These are phyloP conservation scores for Russula sp. DNA, from an alignment of 768 basidiomycete genomes.

Conservation along the genomic window DNA sequence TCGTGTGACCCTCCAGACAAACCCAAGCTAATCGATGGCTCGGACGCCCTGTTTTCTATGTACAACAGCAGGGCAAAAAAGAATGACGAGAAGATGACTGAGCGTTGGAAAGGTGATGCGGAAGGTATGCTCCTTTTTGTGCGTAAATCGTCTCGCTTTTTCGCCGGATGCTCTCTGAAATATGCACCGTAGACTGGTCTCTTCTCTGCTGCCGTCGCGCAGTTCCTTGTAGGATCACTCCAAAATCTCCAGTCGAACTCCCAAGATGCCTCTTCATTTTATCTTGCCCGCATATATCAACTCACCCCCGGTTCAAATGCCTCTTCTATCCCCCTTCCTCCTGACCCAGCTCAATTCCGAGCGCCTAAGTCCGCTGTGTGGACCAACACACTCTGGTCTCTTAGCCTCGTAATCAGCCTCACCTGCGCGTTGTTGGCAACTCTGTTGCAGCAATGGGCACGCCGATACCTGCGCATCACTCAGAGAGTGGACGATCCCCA, in stretches of 20 bases:
- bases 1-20: not conserved
- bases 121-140: constrained; percentile 4
- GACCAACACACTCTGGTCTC: not conserved
- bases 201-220: not conserved
- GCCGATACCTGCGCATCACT: constrained; percentile 2
- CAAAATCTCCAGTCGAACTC: not conserved
- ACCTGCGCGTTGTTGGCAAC: not conserved
- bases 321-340: not conserved
- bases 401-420: constrained; percentile 6
- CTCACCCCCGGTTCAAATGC: not conserved
- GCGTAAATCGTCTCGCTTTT: not conserved
- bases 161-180: not conserved
- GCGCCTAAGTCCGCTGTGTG: too few species aligned
- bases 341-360: not conserved
- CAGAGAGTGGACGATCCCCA: not conserved
- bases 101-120: not conserved
- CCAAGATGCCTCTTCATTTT: too few species aligned
- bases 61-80: too few species aligned
- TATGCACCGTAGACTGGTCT: not conserved
- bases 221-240: not conserved
- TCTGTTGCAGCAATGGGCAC: constrained; percentile 10
- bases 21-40: too few species aligned
- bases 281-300: too few species aligned
- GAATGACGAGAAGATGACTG: not conserved
- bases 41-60: too few species aligned